These are phyloP conservation scores for Chaetomium globosum DNA, from an alignment of 2,329 filamentous ascomycete species.

Conservation along the genomic window DNA sequence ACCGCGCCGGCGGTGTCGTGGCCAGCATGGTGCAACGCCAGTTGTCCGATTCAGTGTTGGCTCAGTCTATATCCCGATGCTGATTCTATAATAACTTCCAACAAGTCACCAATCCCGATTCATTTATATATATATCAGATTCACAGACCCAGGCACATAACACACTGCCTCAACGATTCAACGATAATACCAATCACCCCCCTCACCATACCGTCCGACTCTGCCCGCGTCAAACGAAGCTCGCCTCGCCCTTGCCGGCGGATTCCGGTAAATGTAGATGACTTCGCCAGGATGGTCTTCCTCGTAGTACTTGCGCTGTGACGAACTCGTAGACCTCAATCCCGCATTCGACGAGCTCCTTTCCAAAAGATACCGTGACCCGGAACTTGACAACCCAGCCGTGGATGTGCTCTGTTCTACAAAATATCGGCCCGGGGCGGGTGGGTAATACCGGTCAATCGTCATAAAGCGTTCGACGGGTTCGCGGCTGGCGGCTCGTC, in stretches of 20 bases:
- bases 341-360: slow-evolving; percentile 9
- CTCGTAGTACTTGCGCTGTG: slow-evolving; percentile 10
- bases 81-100: no score
- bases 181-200: slow-evolving; percentile 14
- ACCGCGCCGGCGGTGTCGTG: background rate
- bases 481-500: slow-evolving; percentile 8
- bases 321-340: background rate
- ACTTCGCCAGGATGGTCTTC: slow-evolving; percentile 9
- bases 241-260: slow-evolving; percentile 13
- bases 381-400: background rate
- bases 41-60: background rate
- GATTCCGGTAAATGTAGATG: slow-evolving; percentile 26
- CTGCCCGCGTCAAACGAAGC: slow-evolving; percentile 23
- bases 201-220: slow-evolving; percentile 18
- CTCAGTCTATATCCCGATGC: background rate
- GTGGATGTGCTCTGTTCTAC: slow-evolving; percentile 4
- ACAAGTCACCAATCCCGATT: background rate
- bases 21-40: background rate
- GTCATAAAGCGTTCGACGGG: background rate
- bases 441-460: slow-evolving; percentile 5
- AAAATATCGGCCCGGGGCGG: background rate
- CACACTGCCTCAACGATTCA: slow-evolving; percentile 11
- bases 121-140: background rate
- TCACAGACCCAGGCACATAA: background rate
- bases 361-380: slow-evolving; percentile 12